Conservation (phyloP, 164 flowering plant species). For the Taxillus chinensis region DNA sequence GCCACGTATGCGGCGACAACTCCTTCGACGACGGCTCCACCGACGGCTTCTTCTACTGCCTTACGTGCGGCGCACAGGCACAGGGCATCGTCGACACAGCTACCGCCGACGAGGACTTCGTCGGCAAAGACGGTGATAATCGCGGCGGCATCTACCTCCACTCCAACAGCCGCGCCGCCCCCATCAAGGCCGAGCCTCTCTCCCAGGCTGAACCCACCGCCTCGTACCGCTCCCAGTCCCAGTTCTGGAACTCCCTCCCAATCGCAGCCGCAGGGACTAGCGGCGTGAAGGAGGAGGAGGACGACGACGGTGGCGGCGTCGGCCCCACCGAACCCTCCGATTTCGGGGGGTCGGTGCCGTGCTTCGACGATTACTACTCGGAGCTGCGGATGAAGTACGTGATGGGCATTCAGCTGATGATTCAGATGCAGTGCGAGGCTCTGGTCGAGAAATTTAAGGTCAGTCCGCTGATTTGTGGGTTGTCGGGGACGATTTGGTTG, state of each 20-base stretch:
- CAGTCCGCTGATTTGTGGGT: constrained; percentile 50
- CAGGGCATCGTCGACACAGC: constrained; percentile 50
- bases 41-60: constrained; percentile 66
- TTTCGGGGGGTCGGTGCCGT: constrained; percentile 20
- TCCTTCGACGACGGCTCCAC: constrained; percentile 26
- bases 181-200: constrained; percentile 22
- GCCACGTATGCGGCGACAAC: constrained; percentile 35
- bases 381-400: constrained; percentile 53
- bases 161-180: constrained; percentile 12
- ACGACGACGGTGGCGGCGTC: constrained; percentile 10
- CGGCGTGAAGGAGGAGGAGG: constrained; percentile 8
- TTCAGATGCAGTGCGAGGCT: constrained; percentile 62
- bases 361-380: constrained; percentile 27
- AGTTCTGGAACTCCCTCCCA: constrained; percentile 9
- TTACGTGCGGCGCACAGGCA: constrained; percentile 39
- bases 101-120: constrained; percentile 41
- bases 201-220: constrained; percentile 17
- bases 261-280: neutral
- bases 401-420: constrained; percentile 68
- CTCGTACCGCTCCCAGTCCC: constrained; percentile 9
- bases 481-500: constrained; percentile 61
- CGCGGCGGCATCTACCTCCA: constrained; percentile 26
- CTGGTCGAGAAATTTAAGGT: constrained; percentile 59
- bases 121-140: constrained; percentile 11
- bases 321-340: constrained; percentile 43